Evolutionary conservation across 768 basidiomycete species (phyloP).

Genomic region (Coprinopsis strossmayeri): DNA sequence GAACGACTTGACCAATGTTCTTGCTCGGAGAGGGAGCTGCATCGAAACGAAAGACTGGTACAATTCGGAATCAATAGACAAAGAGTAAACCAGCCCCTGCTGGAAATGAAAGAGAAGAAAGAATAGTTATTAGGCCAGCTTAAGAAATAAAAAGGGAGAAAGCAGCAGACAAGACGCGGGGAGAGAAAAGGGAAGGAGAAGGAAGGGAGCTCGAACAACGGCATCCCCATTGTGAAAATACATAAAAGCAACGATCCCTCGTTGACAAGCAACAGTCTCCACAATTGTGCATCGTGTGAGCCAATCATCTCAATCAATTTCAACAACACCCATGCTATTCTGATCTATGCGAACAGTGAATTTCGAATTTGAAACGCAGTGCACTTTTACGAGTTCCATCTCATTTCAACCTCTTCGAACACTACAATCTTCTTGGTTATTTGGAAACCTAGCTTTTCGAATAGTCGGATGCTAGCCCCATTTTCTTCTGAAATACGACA

Average conservation of each 20-base stretch:
- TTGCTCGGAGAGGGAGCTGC: neutral
- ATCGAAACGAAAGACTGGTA: neutral
- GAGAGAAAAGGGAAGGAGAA: neutral
- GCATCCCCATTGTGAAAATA: no score
- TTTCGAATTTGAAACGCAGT: no score
- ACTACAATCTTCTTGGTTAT: slow-evolving; percentile 63
- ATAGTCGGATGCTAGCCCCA: slow-evolving; percentile 60
- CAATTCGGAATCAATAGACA: no score
- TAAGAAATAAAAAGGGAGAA: neutral
- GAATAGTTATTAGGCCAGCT: neutral
- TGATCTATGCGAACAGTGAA: no score
- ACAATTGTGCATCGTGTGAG: neutral
- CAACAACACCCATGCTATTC: no score
- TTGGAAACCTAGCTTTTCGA: slow-evolving; percentile 69
- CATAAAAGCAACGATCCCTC: neutral
- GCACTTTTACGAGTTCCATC: slow-evolving; percentile 22
- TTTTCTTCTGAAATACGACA: slow-evolving; percentile 73
- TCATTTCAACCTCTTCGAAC: slow-evolving; percentile 83
- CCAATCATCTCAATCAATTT: neutral
- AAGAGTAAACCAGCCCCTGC: neutral
- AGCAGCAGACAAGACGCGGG: neutral
- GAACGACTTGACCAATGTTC: neutral
- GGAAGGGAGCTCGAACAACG: no score
- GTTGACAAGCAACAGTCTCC: neutral
- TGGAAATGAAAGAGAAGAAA: neutral